These are phyloP conservation scores for Pseudonitzschia delicatissima DNA, from an alignment of 108 stramenopile species.

Conservation along the genomic window DNA sequence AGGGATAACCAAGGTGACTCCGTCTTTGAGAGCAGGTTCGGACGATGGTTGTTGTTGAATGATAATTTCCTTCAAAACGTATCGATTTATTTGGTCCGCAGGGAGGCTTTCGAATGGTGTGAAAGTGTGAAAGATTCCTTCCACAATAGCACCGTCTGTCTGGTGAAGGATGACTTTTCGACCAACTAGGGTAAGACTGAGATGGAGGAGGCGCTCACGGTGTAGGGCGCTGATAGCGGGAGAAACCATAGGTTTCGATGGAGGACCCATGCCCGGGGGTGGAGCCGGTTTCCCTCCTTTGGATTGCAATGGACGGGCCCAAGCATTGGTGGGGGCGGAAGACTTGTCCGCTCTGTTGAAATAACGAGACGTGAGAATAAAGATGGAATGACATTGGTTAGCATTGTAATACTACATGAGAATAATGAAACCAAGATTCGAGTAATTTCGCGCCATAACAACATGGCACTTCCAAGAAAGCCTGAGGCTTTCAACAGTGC, in stretches of 20 bases:
- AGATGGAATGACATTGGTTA: too few relatives aligned
- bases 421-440: too few relatives aligned
- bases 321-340: constrained; percentile 33
- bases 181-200: constrained; percentile 62
- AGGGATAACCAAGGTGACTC: constrained; percentile 55
- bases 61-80: constrained; percentile 59
- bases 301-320: constrained; percentile 34
- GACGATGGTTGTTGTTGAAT: constrained; percentile 22
- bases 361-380: too few relatives aligned
- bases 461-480: too few relatives aligned
- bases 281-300: constrained; percentile 17
- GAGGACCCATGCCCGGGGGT: constrained; percentile 48
- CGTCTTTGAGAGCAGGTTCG: constrained; percentile 29
- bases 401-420: too few relatives aligned
- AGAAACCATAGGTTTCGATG: constrained; percentile 2
- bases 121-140: constrained; percentile 76
- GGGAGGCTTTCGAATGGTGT: constrained; percentile 51
- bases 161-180: constrained; percentile 51
- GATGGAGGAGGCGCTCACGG: constrained; percentile 69
- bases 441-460: too few relatives aligned
- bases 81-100: constrained; percentile 45
- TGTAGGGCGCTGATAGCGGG: not conserved
- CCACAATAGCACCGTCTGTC: constrained; percentile 59
- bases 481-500: too few relatives aligned
- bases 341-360: not conserved